A percentile compares a stretch with the other conserved stretches of the same genome.
These are phyloP conservation scores for Proliferodiscus dingleyae DNA, from an alignment of 2,329 filamentous ascomycete genomes.

Conservation along the genomic window DNA sequence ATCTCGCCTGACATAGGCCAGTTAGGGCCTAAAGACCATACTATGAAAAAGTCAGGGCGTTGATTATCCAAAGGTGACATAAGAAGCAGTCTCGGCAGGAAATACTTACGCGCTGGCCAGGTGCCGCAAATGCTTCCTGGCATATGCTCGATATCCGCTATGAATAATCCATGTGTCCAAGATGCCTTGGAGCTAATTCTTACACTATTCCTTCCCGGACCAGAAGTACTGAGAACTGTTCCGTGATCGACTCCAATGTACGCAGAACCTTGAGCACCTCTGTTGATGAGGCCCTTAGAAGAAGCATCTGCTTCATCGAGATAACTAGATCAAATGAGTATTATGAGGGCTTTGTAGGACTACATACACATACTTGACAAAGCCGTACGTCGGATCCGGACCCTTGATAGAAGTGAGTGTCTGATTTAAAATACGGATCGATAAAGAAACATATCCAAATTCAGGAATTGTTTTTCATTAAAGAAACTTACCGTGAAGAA, in stretches of 20 bases:
- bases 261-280: constrained; percentile 40
- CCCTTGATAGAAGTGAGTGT: constrained; percentile 9
- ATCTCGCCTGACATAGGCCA: constrained; percentile 64
- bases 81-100: too few species aligned
- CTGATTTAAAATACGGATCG: too few species aligned
- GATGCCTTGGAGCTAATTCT: constrained; percentile 60
- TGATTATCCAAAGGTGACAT: not conserved
- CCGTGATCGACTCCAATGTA: constrained; percentile 65
- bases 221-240: constrained; percentile 34
- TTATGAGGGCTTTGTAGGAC: constrained; percentile 37
- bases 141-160: constrained; percentile 69
- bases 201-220: constrained; percentile 57
- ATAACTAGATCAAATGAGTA: constrained; percentile 50
- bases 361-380: constrained; percentile 61
- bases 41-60: constrained; percentile 3
- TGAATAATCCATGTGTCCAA: constrained; percentile 63
- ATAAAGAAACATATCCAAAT: too few species aligned
- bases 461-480: not conserved
- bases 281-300: constrained; percentile 38
- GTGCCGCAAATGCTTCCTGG: constrained; percentile 65
- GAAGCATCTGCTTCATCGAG: constrained; percentile 31
- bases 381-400: constrained; percentile 62
- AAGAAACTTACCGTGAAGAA: constrained; percentile 42
- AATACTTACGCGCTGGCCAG: constrained; percentile 59
- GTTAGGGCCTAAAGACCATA: constrained; percentile 46